A percentile compares a stretch with the other conserved stretches of the same genome.
phyloP scores from a whole-genome alignment of 83 land plant species.

The Picea engelmannii region DNA sequence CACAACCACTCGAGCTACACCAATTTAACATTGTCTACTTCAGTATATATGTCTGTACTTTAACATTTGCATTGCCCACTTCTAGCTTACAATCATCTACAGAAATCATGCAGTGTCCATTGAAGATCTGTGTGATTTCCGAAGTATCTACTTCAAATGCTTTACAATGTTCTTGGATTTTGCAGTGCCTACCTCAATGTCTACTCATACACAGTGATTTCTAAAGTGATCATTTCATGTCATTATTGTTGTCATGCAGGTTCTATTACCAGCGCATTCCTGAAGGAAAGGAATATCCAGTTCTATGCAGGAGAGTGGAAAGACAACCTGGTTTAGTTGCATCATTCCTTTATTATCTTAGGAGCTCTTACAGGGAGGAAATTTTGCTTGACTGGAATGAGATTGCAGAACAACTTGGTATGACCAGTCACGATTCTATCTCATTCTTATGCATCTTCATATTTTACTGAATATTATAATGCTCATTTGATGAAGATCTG shows the following conservation, averaged over 20 bases:
- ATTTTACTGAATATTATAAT: neutral
- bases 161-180: constrained; percentile 6
- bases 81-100: neutral
- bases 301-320: constrained; percentile 46
- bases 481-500: neutral
- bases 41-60: too few species aligned
- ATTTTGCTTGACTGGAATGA: constrained; percentile 75
- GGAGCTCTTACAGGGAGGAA: constrained; percentile 36
- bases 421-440: constrained; percentile 7
- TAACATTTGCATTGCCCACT: neutral
- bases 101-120: neutral
- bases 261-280: constrained; percentile 66
- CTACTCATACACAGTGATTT: neutral
- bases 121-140: neutral
- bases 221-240: neutral
- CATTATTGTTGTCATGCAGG: constrained; percentile 30
- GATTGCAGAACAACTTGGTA: constrained; percentile 58
- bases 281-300: constrained; percentile 72
- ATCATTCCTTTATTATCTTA: constrained; percentile 21
- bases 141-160: neutral
- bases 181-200: neutral
- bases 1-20: too few species aligned
- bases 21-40: too few species aligned
- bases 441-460: neutral
- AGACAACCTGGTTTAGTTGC: constrained; percentile 22